phyloP scores from a whole-genome alignment of 257 asterid genomes.

The Solanum paucissectum region DNA sequence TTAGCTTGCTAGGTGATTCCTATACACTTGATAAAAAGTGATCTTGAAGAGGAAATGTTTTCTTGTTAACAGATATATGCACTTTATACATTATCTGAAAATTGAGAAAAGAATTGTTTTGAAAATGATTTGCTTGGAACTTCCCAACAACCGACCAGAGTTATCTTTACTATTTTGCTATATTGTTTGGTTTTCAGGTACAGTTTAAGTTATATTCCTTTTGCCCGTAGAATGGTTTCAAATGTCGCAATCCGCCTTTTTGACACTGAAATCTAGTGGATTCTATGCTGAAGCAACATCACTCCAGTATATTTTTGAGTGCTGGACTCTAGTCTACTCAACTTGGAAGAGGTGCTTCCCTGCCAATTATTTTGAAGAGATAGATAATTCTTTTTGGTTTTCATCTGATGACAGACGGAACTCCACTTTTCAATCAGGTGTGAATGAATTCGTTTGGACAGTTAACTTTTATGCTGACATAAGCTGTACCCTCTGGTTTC shows the following conservation, averaged over 20 bases:
- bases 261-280: conserved; percentile 78
- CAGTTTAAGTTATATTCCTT: conserved; percentile 90
- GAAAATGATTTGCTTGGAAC: neutral
- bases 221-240: conserved; percentile 87
- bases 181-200: conserved; percentile 54
- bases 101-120: neutral
- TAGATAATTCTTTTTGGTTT: neutral
- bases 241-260: conserved; percentile 67
- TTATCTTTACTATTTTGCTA: neutral
- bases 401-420: neutral
- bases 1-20: neutral
- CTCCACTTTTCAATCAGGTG: neutral
- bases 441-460: neutral
- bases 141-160: neutral
- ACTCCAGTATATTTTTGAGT: neutral
- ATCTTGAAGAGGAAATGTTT: neutral
- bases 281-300: neutral
- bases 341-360: neutral
- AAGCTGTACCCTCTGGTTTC: neutral
- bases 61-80: neutral
- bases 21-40: neutral
- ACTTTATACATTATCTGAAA: neutral
- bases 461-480: conserved; percentile 1
- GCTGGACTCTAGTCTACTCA: neutral
- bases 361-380: neutral